phyloP scores from a whole-genome alignment of 306 rosid genomes.

The Quercus cerris region DNA sequence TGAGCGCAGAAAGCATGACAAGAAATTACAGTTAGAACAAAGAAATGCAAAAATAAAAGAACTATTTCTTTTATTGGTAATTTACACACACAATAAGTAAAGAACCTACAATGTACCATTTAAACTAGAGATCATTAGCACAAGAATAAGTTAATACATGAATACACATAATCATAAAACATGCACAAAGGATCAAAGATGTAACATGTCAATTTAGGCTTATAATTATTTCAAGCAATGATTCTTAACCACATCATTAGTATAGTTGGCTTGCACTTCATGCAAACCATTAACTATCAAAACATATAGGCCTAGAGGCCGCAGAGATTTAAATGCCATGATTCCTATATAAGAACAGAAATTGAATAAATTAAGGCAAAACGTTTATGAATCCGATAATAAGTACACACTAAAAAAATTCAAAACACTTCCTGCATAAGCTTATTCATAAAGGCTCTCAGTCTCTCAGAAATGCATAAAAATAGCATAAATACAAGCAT shows the following conservation, averaged over 20 bases:
- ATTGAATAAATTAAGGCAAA: background rate
- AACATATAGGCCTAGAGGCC: background rate
- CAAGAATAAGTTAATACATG: background rate
- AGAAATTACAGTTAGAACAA: background rate
- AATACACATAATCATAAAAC: too few relatives aligned
- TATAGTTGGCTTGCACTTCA: background rate
- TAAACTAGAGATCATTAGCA: too few relatives aligned
- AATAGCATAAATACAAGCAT: background rate
- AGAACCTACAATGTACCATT: background rate
- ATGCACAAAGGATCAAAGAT: background rate
- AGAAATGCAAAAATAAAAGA: background rate
- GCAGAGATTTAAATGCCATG: background rate
- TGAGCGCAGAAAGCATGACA: conserved; percentile 30
- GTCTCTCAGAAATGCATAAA: background rate
- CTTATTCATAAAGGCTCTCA: background rate
- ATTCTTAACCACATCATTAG: background rate
- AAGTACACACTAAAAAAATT: background rate
- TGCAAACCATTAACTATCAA: background rate
- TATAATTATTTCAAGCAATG: too few relatives aligned
- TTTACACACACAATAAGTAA: background rate
- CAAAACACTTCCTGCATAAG: background rate
- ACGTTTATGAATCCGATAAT: background rate
- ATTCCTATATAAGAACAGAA: background rate
- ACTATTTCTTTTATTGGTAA: background rate
- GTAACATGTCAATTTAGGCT: background rate